Conservation (phyloP, 495 filamentous ascomycete genomes). For the Neurospora terricola region DNA sequence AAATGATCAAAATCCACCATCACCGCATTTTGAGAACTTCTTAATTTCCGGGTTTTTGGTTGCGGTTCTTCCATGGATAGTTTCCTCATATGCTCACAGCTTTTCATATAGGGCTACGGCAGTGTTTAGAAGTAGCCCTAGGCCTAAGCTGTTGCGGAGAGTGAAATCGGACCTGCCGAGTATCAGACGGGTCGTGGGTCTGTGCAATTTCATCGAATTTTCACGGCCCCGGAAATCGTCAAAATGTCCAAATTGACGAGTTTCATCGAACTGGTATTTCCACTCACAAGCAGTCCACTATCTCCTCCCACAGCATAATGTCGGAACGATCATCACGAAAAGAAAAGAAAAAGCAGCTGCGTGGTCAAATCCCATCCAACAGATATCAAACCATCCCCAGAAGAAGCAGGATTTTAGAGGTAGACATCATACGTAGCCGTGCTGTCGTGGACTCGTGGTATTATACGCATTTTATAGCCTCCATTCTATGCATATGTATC, state of each 20-base stretch:
- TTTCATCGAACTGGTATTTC: background rate
- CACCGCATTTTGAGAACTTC: background rate
- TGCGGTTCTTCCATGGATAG: background rate
- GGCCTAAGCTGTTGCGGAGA: background rate
- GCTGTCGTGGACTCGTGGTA: background rate
- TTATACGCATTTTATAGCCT: background rate
- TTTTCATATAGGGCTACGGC: no score
- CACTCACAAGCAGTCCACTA: background rate
- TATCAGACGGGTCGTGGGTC: background rate
- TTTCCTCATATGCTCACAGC: background rate
- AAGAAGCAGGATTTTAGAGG: background rate
- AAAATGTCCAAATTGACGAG: background rate
- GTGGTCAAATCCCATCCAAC: background rate
- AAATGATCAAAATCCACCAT: background rate
- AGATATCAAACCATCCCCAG: background rate
- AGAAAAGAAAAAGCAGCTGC: background rate
- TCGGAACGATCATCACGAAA: background rate
- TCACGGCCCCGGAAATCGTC: background rate
- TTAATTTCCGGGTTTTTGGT: background rate
- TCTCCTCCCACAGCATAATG: background rate
- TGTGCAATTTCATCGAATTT: background rate
- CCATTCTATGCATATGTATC: background rate
- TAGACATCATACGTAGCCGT: background rate
- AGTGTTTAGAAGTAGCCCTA: no score
- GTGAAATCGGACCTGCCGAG: background rate